phyloP scores from a whole-genome alignment of 805 yeast genomes.

The Cyberlindnera sargentensis region DNA sequence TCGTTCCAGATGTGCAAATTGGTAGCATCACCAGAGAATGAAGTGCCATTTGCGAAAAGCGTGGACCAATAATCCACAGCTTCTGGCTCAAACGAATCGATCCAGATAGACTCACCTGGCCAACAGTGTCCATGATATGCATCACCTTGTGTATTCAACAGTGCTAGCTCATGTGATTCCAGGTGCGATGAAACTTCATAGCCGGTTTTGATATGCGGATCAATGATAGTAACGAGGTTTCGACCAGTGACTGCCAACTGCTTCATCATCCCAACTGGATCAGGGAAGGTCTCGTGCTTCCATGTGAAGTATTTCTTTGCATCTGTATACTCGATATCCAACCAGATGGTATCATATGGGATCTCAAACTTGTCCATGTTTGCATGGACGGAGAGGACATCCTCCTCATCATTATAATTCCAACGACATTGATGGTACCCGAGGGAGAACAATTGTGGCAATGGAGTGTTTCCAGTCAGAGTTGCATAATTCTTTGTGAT shows the following conservation, averaged over 20 bases:
- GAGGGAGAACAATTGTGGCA: constrained; percentile 73
- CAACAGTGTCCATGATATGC: constrained; percentile 85
- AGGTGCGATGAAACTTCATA: constrained; percentile 58
- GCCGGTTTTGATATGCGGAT: constrained; percentile 79
- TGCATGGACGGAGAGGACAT: constrained; percentile 64
- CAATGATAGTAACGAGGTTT: constrained; percentile 77
- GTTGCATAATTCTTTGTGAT: constrained; percentile 56
- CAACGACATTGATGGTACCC: constrained; percentile 97
- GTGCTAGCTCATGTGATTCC: constrained; percentile 34
- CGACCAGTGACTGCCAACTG: constrained; percentile 67
- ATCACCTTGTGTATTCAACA: constrained; percentile 39
- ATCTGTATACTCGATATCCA: constrained; percentile 89
- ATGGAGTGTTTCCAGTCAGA: constrained; percentile 62
- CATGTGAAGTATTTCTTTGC: constrained; percentile 87
- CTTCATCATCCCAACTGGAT: constrained; percentile 61
- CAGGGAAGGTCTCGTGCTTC: constrained; percentile 67
- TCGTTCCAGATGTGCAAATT: constrained; percentile 93
- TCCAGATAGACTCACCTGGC: constrained; percentile 97
- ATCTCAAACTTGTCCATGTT: constrained; percentile 67
- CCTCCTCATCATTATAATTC: constrained; percentile 89
- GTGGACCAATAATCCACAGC: constrained; percentile 56
- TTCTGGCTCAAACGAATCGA: constrained; percentile 70
- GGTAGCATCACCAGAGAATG: constrained; percentile 40
- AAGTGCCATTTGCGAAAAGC: constrained; percentile 41
- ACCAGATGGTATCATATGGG: constrained; percentile 91